Conservation (phyloP, 164 flowering plant species). For the grape (Vitis vinifera) region ASM3070453v1 NC_081810.1:1086001-1086500, state of each 20-base stretch:
- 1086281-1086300: slow-evolving; percentile 72
- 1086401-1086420: neutral
- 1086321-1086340: slow-evolving; percentile 89
- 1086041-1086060: slow-evolving; percentile 73
- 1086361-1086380: neutral
- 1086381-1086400: neutral
- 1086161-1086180: slow-evolving; percentile 3
- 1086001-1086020: slow-evolving; percentile 45
- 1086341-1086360: neutral
- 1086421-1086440: neutral
- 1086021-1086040: slow-evolving; percentile 60
- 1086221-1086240: neutral
- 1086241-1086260: slow-evolving; percentile 75
- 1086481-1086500: slow-evolving; percentile 77
- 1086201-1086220: neutral
- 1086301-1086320: slow-evolving; percentile 92
- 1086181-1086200: neutral
- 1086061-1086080: slow-evolving; percentile 71
- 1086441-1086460: slow-evolving; percentile 56
- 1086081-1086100: slow-evolving; percentile 61
- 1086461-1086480: slow-evolving; percentile 88
- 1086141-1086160: neutral
- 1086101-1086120: slow-evolving; percentile 90
- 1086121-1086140: slow-evolving; percentile 65
- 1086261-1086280: slow-evolving; percentile 83